These are phyloP conservation scores for Rhodosporidiobolus sp. DNA, from an alignment of 768 basidiomycete genomes.

Conservation along the genomic window DNA sequence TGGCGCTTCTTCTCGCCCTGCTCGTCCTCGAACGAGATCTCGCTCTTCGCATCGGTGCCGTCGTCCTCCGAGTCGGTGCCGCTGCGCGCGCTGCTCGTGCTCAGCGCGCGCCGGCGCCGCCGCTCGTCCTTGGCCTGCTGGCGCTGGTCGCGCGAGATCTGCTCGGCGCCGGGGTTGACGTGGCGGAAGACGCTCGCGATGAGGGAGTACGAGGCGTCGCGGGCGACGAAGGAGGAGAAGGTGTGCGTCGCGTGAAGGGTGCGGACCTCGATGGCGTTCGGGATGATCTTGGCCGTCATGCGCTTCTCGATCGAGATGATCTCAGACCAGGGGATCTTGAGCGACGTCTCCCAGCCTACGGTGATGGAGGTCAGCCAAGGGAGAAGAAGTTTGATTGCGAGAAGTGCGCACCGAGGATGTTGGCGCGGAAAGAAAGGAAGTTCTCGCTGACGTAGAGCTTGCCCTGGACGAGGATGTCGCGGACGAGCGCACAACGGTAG, in stretches of 20 bases:
- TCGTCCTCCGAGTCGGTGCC: constrained; percentile 6
- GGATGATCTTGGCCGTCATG: constrained; percentile 95
- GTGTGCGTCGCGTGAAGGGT: constrained; percentile 54
- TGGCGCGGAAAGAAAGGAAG: constrained; percentile 26
- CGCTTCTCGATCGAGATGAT: constrained; percentile 84
- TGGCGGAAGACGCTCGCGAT: constrained; percentile 91
- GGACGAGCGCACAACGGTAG: constrained; percentile 29
- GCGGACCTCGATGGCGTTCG: constrained; percentile 81
- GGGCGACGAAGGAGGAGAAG: constrained; percentile 89
- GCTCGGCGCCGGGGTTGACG: constrained; percentile 59
- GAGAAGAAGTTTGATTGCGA: not conserved
- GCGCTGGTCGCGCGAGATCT: constrained; percentile 53
- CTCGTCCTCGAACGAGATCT: constrained; percentile 36
- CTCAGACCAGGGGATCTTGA: constrained; percentile 81
- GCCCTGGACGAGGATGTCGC: constrained; percentile 27
- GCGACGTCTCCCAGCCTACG: constrained; percentile 61
- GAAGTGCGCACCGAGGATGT: constrained; percentile 31
- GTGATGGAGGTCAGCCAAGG: too few species aligned
- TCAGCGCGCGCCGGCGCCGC: not conserved
- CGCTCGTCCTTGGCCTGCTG: not conserved
- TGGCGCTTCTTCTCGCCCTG: constrained; percentile 32
- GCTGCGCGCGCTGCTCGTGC: not conserved
- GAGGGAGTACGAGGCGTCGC: constrained; percentile 91
- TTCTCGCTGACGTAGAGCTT: constrained; percentile 24
- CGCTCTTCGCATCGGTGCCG: constrained; percentile 20